A percentile compares a stretch with the other conserved stretches of the same genome.
Conservation (phyloP, 2,329 filamentous ascomycete genomes). For the Fonsecaea monophora region DNA sequence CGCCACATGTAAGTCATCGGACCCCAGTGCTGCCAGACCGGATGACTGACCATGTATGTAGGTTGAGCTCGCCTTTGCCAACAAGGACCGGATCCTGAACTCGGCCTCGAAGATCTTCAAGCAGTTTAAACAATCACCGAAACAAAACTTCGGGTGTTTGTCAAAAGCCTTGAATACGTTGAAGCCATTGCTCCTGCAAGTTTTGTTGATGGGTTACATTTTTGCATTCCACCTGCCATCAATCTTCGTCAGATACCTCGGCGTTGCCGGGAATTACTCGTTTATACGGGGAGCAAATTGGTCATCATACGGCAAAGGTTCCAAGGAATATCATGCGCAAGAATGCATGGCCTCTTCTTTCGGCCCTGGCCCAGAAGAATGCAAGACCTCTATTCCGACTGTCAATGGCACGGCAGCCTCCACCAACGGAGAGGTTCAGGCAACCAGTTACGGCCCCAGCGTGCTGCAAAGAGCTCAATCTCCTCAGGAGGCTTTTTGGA, state of each 20-base stretch:
- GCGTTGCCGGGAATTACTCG: conserved; percentile 58
- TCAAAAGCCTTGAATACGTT: conserved; percentile 53
- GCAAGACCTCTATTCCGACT: conserved; percentile 42
- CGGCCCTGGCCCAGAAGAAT: conserved; percentile 58
- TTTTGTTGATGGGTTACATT: conserved; percentile 60
- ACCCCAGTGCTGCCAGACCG: not conserved
- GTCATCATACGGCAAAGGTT: conserved; percentile 46
- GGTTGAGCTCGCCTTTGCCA: conserved; percentile 52
- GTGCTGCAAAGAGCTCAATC: conserved; percentile 49
- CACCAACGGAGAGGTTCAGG: conserved; percentile 36
- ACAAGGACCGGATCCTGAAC: conserved; percentile 49
- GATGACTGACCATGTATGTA: conserved; percentile 37
- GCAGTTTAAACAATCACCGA: conserved; percentile 54
- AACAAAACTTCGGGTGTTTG: conserved; percentile 53
- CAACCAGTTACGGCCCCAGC: conserved; percentile 50
- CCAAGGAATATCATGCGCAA: conserved; percentile 48
- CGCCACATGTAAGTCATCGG: conserved; percentile 56
- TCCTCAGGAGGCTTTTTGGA: conserved; percentile 53
- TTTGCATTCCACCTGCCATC: conserved; percentile 61
- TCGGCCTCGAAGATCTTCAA: conserved; percentile 59
- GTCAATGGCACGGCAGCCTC: not conserved
- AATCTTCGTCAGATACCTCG: conserved; percentile 52
- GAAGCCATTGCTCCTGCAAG: conserved; percentile 57
- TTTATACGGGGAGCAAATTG: conserved; percentile 55
- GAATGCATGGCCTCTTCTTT: conserved; percentile 59